Evolutionary conservation across 176 grass and related monocot species (phyloP), one percentile per base, ranked within the genome.

Genomic region (Oryza nivara): DNA sequence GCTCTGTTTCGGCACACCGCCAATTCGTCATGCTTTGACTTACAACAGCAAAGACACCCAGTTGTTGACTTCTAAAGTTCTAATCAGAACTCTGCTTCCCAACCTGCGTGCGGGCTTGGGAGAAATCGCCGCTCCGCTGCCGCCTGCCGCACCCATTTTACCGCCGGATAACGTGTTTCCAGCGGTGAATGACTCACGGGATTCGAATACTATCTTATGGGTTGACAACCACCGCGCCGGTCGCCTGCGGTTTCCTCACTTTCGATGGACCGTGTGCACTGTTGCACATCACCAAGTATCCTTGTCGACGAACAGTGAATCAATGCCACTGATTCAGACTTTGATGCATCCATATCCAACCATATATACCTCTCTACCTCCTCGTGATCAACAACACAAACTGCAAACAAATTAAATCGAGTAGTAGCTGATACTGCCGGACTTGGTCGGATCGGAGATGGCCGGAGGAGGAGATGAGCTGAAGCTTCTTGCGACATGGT

Each of bases 401-500:
- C 20, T 61, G 7, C 19, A 61, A 61, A 22, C 56, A 22, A 20
- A 32, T 32, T 32, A 32, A 9, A 56, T 56, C 16, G 16, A 19
- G 52, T 56, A 56, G 35, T 5, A 32, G 15, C 51, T 54, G 5
- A 5, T 19, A 56, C 52, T 20, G 14, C 17, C 5, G 16, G 7
- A 14, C 52, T 56, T 56, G 14, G 17, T 56, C 16, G 52, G 4
- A 61, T 61, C 20, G 20, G 20, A 61, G 12, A 61, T 61, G 15
- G 22, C 63, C 19, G 61, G 4, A 58, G 28, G 54, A 22, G 74
- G 66, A n/a, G 65, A 86, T 32, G 85, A 82, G 30, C 64, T 86
- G 32, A 86, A 83, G 67, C 23, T 90, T 73, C 49, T 86, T 0
- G 78, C 78, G 16, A 11, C 46, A 2, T 56, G 66, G 48, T 28